Evolutionary conservation across 352 stramenopile genomes (phyloP), one percentile per base, ranked within the genome.

Genomic region (Saprolegnia parasitica): DNA sequence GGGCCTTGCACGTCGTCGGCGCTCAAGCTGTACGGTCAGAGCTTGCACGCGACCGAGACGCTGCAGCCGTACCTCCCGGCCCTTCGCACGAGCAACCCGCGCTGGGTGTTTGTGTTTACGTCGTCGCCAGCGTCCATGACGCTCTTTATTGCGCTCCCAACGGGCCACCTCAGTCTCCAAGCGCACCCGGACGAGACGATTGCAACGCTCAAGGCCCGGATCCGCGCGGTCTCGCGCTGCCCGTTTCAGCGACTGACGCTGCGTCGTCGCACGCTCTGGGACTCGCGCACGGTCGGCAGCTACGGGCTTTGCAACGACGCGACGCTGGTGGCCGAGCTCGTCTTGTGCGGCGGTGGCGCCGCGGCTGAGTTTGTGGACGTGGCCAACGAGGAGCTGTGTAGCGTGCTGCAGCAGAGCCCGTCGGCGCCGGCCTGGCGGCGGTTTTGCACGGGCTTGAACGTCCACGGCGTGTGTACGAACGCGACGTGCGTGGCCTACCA

Each of bases 391-490:
- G 39, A 6, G 15, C 9, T 58, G 9, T 56, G 40, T 5, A 23
- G 24, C 4, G 2, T 32, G 16, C 21, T 20, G 1, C 5, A 26
- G 32, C 57, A 46, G 23, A 49, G 52, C 6, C 40, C 35, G 18
- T n/a, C 42, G 11, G 55, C 54, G 3, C 66, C 66, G 21, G 21
- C 16, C 2, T 72, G 66, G 66, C 56, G 66, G 10, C 24, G 26
- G 0, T 21, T 56, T 10, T n/a, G 39, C n/a, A 23, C 18, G 10
- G 66, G 66, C 11, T 23, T 72, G 40, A 72, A 68, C 32, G 32
- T 72, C 57, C 39, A 72, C 47, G 66, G 66, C 9, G 6, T 37
- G 2, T 72, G 66, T 46, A 40, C n/a, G 20, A 39, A 39, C 21
- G 5, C 8, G n/a, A 20, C 5, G 11, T 72, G 66, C 42, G 60